Percentiles rank a stretch among this genome's conserved stretches.
phyloP scores from a whole-genome alignment of 805 yeast species.

The Starmerella ratchasimensis region DNA sequence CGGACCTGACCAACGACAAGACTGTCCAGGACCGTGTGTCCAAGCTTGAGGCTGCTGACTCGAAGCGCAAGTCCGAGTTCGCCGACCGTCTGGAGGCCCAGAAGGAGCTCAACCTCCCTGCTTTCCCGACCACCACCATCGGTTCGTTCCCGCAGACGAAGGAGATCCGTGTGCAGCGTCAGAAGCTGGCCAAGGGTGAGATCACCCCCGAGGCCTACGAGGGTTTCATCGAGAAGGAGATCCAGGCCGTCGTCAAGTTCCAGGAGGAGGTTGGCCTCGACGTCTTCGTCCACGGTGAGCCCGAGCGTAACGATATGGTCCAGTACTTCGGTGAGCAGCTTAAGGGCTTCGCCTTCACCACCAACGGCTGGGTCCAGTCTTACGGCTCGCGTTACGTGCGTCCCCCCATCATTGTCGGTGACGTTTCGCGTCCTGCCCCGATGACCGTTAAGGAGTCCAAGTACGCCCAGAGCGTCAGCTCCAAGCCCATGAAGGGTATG shows the following conservation, averaged over 20 bases:
- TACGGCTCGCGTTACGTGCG: constrained; percentile 99
- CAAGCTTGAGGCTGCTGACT: constrained; percentile 46
- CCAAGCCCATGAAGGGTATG: constrained; percentile 99
- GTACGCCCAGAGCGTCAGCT: constrained; percentile 92
- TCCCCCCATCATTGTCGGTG: constrained; percentile 99
- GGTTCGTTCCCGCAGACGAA: constrained; percentile 99
- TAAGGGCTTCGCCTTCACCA: constrained; percentile 96
- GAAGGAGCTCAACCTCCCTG: constrained; percentile 81
- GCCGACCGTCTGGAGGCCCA: constrained; percentile 77
- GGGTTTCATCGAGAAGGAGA: constrained; percentile 91
- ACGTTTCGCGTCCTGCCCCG: constrained; percentile 94
- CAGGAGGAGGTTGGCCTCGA: constrained; percentile 98
- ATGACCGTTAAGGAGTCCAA: constrained; percentile 99
- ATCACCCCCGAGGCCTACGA: constrained; percentile 92
- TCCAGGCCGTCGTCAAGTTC: constrained; percentile 90
- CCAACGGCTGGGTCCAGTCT: constrained; percentile 99
- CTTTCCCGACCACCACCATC: constrained; percentile 99
- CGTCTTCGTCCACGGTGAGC: constrained; percentile 99
- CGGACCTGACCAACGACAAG: constrained; percentile 81
- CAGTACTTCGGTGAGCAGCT: constrained; percentile 99
- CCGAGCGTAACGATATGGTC: constrained; percentile 99
- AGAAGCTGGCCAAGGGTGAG: constrained; percentile 95
- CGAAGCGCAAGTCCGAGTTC: constrained; percentile 80
- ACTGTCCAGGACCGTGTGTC: constrained; percentile 80
- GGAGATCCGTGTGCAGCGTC: constrained; percentile 97